Evolutionary conservation across 2,329 filamentous ascomycete species (phyloP).

Genomic region (Colletotrichum horii): DNA sequence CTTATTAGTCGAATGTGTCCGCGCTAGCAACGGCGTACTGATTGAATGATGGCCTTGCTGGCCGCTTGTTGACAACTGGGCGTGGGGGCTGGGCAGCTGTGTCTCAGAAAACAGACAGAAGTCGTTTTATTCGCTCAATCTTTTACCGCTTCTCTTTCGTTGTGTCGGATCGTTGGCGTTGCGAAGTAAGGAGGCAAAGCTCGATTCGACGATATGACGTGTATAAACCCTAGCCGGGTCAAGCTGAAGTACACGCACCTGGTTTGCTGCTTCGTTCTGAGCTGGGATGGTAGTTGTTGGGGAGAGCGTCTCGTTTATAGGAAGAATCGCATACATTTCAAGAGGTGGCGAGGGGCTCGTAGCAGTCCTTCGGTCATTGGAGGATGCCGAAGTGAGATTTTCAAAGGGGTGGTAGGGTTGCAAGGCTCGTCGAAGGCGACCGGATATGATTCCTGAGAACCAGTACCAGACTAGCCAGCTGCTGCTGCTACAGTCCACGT

Average conservation of each 20-base stretch:
- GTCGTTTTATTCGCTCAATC: not conserved
- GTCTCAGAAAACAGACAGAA: constrained; percentile 10
- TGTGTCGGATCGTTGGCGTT: not conserved
- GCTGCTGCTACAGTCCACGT: not conserved
- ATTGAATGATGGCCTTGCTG: not conserved
- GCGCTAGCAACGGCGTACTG: constrained; percentile 4
- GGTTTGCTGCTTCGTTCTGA: not conserved
- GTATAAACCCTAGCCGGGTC: not conserved
- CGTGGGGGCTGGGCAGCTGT: constrained; percentile 13
- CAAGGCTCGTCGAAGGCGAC: constrained; percentile 1
- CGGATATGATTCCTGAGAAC: not conserved
- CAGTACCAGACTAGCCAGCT: not conserved
- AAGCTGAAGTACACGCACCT: not conserved
- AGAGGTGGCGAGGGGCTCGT: constrained; percentile 10
- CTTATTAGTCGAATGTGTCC: constrained; percentile 3
- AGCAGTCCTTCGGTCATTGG: not conserved
- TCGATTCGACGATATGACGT: not conserved
- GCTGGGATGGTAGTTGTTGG: not conserved
- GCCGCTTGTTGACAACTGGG: constrained; percentile 12
- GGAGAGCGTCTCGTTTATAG: constrained; percentile 9
- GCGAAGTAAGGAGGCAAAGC: not conserved
- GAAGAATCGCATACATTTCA: not conserved
- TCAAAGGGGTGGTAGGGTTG: not conserved
- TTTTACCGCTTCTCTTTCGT: constrained; percentile 8
- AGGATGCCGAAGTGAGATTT: constrained; percentile 1